These are phyloP conservation scores for Elaeis oleifera DNA, from an alignment of 202 grass and related monocot genomes.

Conservation along the genomic window DNA sequence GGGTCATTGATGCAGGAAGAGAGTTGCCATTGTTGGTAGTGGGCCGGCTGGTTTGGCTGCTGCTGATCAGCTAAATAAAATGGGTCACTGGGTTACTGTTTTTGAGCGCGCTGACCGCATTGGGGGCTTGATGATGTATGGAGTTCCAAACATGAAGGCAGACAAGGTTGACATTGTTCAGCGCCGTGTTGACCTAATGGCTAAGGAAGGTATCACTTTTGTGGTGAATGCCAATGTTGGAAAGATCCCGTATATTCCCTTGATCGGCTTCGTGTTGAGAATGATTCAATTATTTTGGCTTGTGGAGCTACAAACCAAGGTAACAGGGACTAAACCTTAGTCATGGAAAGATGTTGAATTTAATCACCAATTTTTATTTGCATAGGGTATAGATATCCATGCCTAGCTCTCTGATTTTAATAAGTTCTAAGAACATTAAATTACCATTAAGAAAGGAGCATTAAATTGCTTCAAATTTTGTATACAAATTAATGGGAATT, in stretches of 20 bases:
- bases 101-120: conserved; percentile 95
- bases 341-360: neutral
- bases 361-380: neutral
- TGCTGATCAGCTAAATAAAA: conserved; percentile 95
- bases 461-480: too few relatives aligned
- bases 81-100: conserved; percentile 92
- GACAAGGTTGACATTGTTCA: conserved; percentile 78
- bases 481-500: too few relatives aligned
- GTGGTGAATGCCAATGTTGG: conserved; percentile 82
- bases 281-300: conserved; percentile 77
- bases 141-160: conserved; percentile 99
- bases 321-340: conserved; percentile 12
- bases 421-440: too few relatives aligned
- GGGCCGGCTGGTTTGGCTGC: conserved; percentile 88
- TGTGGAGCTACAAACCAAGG: conserved; percentile 93
- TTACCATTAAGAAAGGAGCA: too few relatives aligned
- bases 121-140: conserved; percentile 99
- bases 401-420: too few relatives aligned
- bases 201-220: conserved; percentile 79
- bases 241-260: conserved; percentile 63
- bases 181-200: conserved; percentile 90
- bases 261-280: conserved; percentile 50
- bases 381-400: too few relatives aligned
- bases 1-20: conserved; percentile 54
- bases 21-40: conserved; percentile 86